Evolutionary conservation across 2,329 filamentous ascomycete genomes (phyloP).

Genomic region (Phialophora verrucosa): DNA sequence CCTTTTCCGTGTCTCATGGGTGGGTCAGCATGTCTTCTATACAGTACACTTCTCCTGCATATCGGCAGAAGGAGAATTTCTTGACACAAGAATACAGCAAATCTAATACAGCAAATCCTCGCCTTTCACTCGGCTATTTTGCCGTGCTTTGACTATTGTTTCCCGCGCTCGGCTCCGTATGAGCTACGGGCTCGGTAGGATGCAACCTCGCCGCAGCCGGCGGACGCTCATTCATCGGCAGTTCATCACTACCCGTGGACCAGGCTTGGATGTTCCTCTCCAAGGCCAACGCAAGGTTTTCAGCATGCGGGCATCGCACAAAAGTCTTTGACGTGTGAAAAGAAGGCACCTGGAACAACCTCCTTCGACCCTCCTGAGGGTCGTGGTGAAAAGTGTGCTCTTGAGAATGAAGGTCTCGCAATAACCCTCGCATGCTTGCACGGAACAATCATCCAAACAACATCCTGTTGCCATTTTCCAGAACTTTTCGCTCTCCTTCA

Average conservation of each 20-base stretch:
- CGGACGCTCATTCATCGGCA: not conserved
- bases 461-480: slow-evolving; percentile 61
- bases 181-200: not conserved
- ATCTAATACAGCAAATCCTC: not conserved
- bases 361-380: not conserved
- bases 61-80: not conserved
- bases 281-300: not conserved
- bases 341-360: not conserved
- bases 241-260: not conserved
- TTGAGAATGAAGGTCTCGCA: not conserved
- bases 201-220: not conserved
- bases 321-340: not conserved
- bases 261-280: not conserved
- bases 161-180: not conserved
- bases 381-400: not conserved
- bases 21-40: not conserved
- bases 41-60: not conserved
- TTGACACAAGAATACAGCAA: not conserved
- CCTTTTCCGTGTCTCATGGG: not conserved
- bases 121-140: not conserved
- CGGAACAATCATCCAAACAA: slow-evolving; percentile 49
- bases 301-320: not conserved
- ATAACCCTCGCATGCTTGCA: not conserved
- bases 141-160: not conserved
- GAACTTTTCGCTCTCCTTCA: slow-evolving; percentile 57